Percentiles rank a stretch among this genome's conserved stretches.
These are phyloP conservation scores for Scortechinia acanthostroma DNA, from an alignment of 2,329 filamentous ascomycete species.

Conservation along the genomic window DNA sequence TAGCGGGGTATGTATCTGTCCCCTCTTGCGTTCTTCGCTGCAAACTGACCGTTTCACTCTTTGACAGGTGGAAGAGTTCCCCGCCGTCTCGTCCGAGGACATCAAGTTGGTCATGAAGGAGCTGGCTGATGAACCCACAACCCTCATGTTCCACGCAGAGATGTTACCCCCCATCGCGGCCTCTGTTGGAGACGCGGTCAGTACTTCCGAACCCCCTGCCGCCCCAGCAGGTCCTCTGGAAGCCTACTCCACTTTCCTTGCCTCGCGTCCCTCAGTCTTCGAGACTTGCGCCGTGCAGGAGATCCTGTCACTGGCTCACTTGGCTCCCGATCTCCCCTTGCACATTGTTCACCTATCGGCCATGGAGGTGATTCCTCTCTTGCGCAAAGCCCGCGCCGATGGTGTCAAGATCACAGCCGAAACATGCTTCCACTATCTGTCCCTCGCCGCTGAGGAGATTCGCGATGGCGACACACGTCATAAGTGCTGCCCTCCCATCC, in stretches of 20 bases:
- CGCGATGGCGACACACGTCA: constrained; percentile 63
- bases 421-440: constrained; percentile 71
- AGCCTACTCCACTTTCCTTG: constrained; percentile 63
- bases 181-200: constrained; percentile 70
- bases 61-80: constrained; percentile 67
- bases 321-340: constrained; percentile 58
- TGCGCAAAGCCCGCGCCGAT: constrained; percentile 50
- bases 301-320: constrained; percentile 55
- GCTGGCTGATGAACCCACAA: constrained; percentile 56
- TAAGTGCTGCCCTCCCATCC: constrained; percentile 71
- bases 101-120: constrained; percentile 54
- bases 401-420: constrained; percentile 70
- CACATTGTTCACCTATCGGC: constrained; percentile 70
- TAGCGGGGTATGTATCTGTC: constrained; percentile 47
- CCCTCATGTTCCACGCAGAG: constrained; percentile 72
- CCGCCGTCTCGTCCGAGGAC: constrained; percentile 56
- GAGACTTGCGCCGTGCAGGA: constrained; percentile 65
- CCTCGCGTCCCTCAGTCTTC: constrained; percentile 60
- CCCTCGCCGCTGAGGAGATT: constrained; percentile 60
- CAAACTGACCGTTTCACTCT: constrained; percentile 5
- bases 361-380: constrained; percentile 59
- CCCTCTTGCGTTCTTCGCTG: background rate
- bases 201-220: constrained; percentile 61
- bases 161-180: constrained; percentile 60
- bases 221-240: constrained; percentile 57